Conservation (phyloP, 2,329 filamentous ascomycete species). For the Verticillium isaacii region DNA sequence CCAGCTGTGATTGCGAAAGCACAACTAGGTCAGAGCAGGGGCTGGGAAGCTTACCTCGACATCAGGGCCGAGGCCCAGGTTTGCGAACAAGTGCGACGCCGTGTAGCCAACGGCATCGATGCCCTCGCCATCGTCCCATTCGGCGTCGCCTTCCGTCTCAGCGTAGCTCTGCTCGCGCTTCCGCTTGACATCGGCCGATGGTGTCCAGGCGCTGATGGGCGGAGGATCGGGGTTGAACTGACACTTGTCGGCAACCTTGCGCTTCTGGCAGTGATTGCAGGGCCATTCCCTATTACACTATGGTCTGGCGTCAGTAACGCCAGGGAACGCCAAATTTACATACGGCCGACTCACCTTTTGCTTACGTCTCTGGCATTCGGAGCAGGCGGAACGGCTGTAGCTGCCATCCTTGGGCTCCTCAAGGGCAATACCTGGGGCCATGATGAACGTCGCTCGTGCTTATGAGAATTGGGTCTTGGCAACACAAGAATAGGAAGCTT, state of each 20-base stretch:
- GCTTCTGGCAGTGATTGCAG: slow-evolving; percentile 33
- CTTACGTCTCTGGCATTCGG: slow-evolving; percentile 35
- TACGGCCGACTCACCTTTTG: slow-evolving; percentile 24
- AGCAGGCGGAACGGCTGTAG: slow-evolving; percentile 26
- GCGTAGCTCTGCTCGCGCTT: slow-evolving; percentile 3
- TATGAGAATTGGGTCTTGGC: background rate
- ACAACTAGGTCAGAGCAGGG: background rate
- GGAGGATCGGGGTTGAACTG: slow-evolving; percentile 17
- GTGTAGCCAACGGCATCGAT: slow-evolving; percentile 31
- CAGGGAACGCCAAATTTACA: background rate
- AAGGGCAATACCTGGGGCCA: background rate
- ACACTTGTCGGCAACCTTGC: slow-evolving; percentile 31
- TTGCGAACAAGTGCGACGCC: slow-evolving; percentile 24
- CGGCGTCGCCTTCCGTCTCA: slow-evolving; percentile 13
- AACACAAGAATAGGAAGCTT: background rate
- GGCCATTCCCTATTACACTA: slow-evolving; percentile 35
- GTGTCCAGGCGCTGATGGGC: slow-evolving; percentile 9
- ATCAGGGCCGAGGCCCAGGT: slow-evolving; percentile 10
- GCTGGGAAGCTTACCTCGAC: background rate
- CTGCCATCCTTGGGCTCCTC: background rate
- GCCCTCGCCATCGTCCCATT: slow-evolving; percentile 17
- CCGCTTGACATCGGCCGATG: slow-evolving; percentile 7
- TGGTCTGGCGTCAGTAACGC: background rate
- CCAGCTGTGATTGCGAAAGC: background rate
- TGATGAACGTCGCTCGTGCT: background rate